phyloP scores from a whole-genome alignment of 1,139 yeast species.

The Scheffersomyces lignicola region DNA sequence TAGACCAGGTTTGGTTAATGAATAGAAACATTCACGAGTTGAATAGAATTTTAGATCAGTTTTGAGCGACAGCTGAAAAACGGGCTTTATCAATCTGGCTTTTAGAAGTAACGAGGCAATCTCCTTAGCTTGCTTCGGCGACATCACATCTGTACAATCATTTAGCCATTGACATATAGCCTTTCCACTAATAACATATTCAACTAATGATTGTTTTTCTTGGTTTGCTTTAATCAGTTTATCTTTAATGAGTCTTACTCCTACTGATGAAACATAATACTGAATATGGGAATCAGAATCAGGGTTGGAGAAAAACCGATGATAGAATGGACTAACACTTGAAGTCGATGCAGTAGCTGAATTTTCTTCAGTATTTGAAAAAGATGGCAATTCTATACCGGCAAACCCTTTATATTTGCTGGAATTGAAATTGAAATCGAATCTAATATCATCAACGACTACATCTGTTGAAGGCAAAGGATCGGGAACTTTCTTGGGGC shows the following conservation, averaged over 20 bases:
- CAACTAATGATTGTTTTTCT: conserved; percentile 23
- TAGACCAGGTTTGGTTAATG: conserved; percentile 10
- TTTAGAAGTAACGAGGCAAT: conserved; percentile 59
- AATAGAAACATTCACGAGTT: conserved; percentile 6
- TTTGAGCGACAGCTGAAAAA: conserved; percentile 2
- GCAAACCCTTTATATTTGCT: conserved; percentile 1
- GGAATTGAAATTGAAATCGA: not conserved
- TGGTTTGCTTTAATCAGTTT: conserved; percentile 28
- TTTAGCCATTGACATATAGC: conserved; percentile 83
- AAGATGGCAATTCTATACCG: conserved; percentile 1
- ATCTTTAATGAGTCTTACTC: conserved; percentile 58
- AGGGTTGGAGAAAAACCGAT: conserved; percentile 81
- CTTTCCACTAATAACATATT: conserved; percentile 67
- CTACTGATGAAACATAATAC: conserved; percentile 68
- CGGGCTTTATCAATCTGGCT: conserved; percentile 45
- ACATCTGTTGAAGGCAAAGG: conserved; percentile 6
- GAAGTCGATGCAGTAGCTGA: not conserved
- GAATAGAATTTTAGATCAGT: not conserved
- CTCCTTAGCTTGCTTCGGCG: conserved; percentile 57
- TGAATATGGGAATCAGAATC: conserved; percentile 82
- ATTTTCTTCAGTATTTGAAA: not conserved
- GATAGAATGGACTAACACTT: conserved; percentile 65
- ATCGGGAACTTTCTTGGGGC: conserved; percentile 45
- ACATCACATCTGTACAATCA: conserved; percentile 80
- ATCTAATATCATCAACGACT: conserved; percentile 1